Conservation (phyloP, 2,329 filamentous ascomycete species). For the Pezicula rhizophila region DNA sequence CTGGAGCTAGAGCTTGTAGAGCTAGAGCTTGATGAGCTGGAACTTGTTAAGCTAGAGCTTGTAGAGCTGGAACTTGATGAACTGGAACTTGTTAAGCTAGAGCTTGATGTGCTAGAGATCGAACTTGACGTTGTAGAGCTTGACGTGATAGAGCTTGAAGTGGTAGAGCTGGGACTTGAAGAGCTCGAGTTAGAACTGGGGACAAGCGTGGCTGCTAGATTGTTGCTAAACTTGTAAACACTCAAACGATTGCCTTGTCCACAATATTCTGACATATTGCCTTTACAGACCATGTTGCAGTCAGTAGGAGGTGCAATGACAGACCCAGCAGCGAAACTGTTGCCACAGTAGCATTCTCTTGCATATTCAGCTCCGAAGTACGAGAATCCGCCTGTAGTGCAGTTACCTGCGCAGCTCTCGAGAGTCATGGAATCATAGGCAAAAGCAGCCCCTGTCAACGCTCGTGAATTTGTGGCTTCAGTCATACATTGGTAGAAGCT, state of each 20-base stretch:
- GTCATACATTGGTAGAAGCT: slow-evolving; percentile 3
- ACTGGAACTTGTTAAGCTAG: too few relatives aligned
- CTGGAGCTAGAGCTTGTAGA: too few relatives aligned
- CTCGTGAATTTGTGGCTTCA: slow-evolving; percentile 3
- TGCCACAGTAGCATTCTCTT: slow-evolving; percentile 15
- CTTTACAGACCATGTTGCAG: slow-evolving; percentile 23
- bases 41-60: neutral
- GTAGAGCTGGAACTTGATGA: too few relatives aligned
- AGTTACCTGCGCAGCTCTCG: slow-evolving; percentile 19
- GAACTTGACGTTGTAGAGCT: too few relatives aligned
- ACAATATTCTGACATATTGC: slow-evolving; percentile 27
- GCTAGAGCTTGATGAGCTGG: too few relatives aligned
- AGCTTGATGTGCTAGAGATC: too few relatives aligned
- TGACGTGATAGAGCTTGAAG: too few relatives aligned
- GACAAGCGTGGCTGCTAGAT: too few relatives aligned
- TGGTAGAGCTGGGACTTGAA: too few relatives aligned
- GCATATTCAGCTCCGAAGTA: slow-evolving; percentile 25
- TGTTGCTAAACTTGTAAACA: neutral
- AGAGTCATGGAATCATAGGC: slow-evolving; percentile 19
- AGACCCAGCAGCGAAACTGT: slow-evolving; percentile 2
- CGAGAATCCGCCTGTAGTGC: slow-evolving; percentile 15
- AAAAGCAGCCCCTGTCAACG: slow-evolving; percentile 10
- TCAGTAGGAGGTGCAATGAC: slow-evolving; percentile 11
- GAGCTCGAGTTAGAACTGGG: too few relatives aligned
- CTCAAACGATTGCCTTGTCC: slow-evolving; percentile 25